Base-by-base conservation (phyloP, 495 filamentous ascomycete genomes). In the Penicillium macrosclerotiorum region DNA sequence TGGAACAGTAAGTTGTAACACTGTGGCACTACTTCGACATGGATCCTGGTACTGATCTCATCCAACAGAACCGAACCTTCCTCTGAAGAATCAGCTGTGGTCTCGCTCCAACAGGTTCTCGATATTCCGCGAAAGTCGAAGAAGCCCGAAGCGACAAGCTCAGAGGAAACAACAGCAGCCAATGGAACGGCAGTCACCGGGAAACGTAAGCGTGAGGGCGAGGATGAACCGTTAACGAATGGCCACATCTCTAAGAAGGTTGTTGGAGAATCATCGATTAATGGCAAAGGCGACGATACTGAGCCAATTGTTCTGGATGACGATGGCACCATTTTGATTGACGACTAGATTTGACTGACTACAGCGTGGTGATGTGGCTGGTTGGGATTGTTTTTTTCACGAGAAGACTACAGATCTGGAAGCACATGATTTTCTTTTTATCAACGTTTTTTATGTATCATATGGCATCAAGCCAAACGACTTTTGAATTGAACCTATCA, bases 241-340 rank as follows among this genome's bases (percentile, higher is more conserved):
- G 70, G 71, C n/a, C 61, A 73, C 22, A 41, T 60, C 27, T 37
- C 62, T 2, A 83, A 82, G 52, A 70, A 74, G 8, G 68, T 69
- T 13, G 65, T 65, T 2, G 62, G 52, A 12, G 57, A 47, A 14
- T 52, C 65, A 4, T 23, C 45, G 4, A 37, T 55, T 1, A 60
- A 67, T 35, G 63, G 61, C n/a, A n/a, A n/a, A n/a, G n/a, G n/a
- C 4, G 60, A 69, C 17, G 60, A 57, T n/a, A 57, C 65, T 29
- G 58, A 68, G 19, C 53, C 74, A 24, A 70, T 77, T 9, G 79
- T 88, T 42, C 85, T 85, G 47, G 53, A 65, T 7, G 72, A 68
- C 2, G 78, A 77, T 26, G 86, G 85, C 16, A 81, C 84, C 7
- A 91, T 94, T 51, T 55, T 88, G 42, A 90, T 94, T 55, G 82